Base-by-base conservation (phyloP, 768 basidiomycete species). In the Gymnopilus junonius region DNA sequence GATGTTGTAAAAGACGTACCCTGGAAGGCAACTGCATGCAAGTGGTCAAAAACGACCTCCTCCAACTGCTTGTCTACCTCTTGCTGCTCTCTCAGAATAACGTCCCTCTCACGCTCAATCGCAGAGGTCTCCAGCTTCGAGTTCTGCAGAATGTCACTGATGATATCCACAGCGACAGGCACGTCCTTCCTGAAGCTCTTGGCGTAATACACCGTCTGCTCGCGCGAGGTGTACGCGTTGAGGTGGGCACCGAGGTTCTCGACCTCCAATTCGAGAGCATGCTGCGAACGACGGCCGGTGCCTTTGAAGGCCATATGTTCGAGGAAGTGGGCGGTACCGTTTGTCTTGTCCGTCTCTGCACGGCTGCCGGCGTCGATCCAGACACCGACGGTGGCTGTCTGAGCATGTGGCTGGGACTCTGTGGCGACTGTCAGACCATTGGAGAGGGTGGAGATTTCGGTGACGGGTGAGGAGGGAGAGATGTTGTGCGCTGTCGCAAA, bases 261-360 rank as follows among this genome's bases (percentile, higher is more conserved):
- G 23, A 99, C 97, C 77, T 98, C 95, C 61, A 98, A 86, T 79
- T 99, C 97, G 53, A 99, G 87, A 17, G 87, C 84, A 68, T 94
- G 91, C 77, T 99, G 97, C 35, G 87, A 85, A 63, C 97, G 90
- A 67, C 87, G 86, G 73, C 86, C 86, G 62, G 97, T 99, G 59
- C 97, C 97, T 79, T 96, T 96, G 86, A 97, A 97, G 39, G 95
- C 95, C 95, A 97, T 95, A 73, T 96, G 94, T 77, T 99, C 97
- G 63, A 99, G 87, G 85, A 99, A 99, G 81, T 99, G 97, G 46
- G 97, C 97, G 10, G 95, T 95, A 55, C 97, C 97, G 69, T 91
- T 96, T 39, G 94, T 97, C 78, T 88, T 87, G 80, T 94, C 91
- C 50, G 92, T 97, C 85, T 99, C 97, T 62, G 95, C 96, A 59